Evolutionary conservation across 2,329 filamentous ascomycete species (phyloP), one percentile per base, ranked within the genome.

Genomic region (Sarocladium strictum): DNA sequence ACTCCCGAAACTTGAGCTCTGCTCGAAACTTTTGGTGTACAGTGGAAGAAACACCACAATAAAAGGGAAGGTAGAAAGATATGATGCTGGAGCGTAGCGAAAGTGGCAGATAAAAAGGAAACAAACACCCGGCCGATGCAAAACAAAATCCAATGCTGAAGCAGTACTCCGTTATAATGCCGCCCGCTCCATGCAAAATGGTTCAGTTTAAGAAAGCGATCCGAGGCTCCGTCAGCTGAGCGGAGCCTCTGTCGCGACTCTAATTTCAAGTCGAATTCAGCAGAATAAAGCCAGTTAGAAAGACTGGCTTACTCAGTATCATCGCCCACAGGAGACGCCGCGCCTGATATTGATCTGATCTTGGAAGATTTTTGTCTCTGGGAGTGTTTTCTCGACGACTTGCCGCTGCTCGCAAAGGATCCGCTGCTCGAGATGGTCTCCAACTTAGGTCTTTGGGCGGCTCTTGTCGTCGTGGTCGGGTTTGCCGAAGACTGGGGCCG

Each of bases 341-440:
- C 63, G 53, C 65, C 64, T 21, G 65, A 61, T 26, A 67, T 55
- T 15, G 60, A 63, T 60, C 62, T 69, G 49, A 58, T 61, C 54
- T 64, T 67, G 5, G 60, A 59, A 9, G 69, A 65, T 54, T 58
- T 64, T 53, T 62, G 63, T 54, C 63, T 66, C 15, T 62, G 61
- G 32, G 64, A 62, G n/a, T n/a, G n/a, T 38, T 63, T 67, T 15
- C 26, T 33, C 35, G 65, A 66, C 49, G 62, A 57, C 49, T 63
- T 60, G 21, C 63, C 63, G 41, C 61, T 65, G 56, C 61, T 63
- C 27, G 61, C 58, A 33, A 59, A 59, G 23, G 65, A 64, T 37
- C 73, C 68, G 17, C 70, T 72, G 64, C 76, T 76, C 70, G 72
- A 64, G 17, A 78, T 78, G 10, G 76, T 78, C 55, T 75, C 70